phyloP scores from a whole-genome alignment of 352 stramenopile species.

The Phytophthora nicotianae region DNA sequence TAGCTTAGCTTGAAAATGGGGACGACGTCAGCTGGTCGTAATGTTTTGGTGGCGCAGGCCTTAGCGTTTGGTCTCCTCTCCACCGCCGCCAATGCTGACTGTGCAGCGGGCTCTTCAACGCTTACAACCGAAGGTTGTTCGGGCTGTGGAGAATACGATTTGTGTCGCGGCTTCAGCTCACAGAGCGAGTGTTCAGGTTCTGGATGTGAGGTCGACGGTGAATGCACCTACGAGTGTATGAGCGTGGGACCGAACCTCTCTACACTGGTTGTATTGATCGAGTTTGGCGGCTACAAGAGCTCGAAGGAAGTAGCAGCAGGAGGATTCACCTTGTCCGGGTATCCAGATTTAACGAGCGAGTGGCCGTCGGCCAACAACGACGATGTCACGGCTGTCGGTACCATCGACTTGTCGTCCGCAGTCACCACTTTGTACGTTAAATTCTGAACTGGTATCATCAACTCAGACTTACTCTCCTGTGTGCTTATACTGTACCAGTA shows the following conservation, averaged over 20 bases:
- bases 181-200: conserved; percentile 25
- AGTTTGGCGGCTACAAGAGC: conserved; percentile 40
- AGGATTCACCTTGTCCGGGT: conserved; percentile 16
- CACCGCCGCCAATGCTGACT: conserved; percentile 15
- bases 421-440: conserved; percentile 33
- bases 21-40: conserved; percentile 9
- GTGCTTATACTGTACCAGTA: conserved; percentile 17
- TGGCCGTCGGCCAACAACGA: conserved; percentile 38
- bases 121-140: conserved; percentile 35
- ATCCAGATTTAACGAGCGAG: conserved; percentile 24
- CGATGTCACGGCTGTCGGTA: conserved; percentile 25
- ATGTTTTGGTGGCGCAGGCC: not conserved
- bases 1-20: conserved; percentile 13
- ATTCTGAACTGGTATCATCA: not conserved
- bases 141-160: conserved; percentile 28
- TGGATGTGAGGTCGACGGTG: conserved; percentile 21
- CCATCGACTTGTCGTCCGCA: conserved; percentile 29
- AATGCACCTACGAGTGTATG: conserved; percentile 35
- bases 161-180: conserved; percentile 32
- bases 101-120: conserved; percentile 27
- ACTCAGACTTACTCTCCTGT: not conserved
- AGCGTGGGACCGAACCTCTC: conserved; percentile 18
- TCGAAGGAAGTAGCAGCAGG: conserved; percentile 30
- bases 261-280: conserved; percentile 31
- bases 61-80: conserved; percentile 9